Base-by-base conservation (phyloP, 257 asterid genomes). In the Marsdenia floribunda region DNA sequence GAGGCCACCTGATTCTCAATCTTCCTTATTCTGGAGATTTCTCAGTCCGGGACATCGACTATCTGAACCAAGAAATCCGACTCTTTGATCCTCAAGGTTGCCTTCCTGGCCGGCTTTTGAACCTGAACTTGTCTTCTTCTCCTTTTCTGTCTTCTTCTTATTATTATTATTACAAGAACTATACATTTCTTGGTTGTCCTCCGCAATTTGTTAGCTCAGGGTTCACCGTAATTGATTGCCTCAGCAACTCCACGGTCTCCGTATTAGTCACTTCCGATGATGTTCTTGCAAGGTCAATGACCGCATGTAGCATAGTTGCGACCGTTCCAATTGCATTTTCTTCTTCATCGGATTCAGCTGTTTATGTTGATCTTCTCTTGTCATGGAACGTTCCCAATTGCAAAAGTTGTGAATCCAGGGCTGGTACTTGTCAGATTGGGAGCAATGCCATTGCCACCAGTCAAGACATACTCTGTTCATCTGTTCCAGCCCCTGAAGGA, bases 151-250 rank as follows among this genome's bases (percentile, higher is more conserved):
- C 84, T 22, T 60, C 72, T 19, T 80, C 0, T 44, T 44, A 6
- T 44, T 44, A 44, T 44, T 10, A 44, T 44, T 40, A 65, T 77
- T 70, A 78, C 18, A 49, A 59, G 44, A 86, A 79, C 71, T 84
- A 79, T 80, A 90, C 91, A n/a, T 83, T 90, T 76, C 83, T 92
- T 29, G 82, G 82, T 33, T 92, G 97, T 69, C 86, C 97, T 19
- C 57, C 85, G 0, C 86, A 68, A 52, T 19, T 29, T 1, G 71
- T 58, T 0, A 18, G 44, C 40, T 53, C 77, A 50, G 68, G 69
- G 3, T 72, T 69, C 38, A 59, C 82, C 6, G 54, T 59, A 70
- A 82, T 91, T 37, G 80, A 73, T 59, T 92, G 97, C 86, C 90
- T 92, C 3, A 84, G 96, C 86, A 88, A 89, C 68, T 77, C 87